These are phyloP conservation scores for Kodamaea neixiangensis DNA, from an alignment of 805 yeast species.

Conservation along the genomic window DNA sequence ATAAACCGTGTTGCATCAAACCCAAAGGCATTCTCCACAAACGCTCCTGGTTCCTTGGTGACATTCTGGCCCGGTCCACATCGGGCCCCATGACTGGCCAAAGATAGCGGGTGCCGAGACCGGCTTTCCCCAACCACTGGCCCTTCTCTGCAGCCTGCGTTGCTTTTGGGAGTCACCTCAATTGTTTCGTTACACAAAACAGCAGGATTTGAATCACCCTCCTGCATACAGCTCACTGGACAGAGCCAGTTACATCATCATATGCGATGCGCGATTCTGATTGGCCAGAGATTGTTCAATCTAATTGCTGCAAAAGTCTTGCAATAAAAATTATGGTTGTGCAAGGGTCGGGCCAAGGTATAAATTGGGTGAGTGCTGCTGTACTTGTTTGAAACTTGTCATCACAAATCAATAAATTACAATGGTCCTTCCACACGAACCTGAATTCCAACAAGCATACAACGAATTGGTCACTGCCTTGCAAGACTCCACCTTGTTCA, in stretches of 20 bases:
- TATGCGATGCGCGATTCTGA: not conserved
- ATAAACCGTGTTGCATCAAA: not conserved
- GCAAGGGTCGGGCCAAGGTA: not conserved
- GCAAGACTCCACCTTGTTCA: constrained; percentile 87
- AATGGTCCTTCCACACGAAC: constrained; percentile 88
- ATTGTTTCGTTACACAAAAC: not conserved
- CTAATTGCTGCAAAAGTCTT: not conserved
- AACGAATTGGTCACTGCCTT: constrained; percentile 87
- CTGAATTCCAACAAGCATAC: constrained; percentile 99
- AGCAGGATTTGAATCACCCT: not conserved
- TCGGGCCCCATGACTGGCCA: not conserved
- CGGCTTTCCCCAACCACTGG: not conserved
- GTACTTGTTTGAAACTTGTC: not conserved
- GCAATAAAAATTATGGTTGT: not conserved
- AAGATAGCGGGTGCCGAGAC: not conserved
- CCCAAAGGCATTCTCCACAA: not conserved
- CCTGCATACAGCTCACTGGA: constrained; percentile 1
- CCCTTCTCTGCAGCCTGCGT: not conserved
- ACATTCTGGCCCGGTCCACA: not conserved
- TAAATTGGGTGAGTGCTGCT: constrained; percentile 1
- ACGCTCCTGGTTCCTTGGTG: not conserved
- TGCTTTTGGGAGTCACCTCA: not conserved
- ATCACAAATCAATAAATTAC: constrained; percentile 14
- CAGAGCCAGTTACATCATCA: not conserved
- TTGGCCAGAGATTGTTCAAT: constrained; percentile 9